These are phyloP conservation scores for Schizothecium vesticola DNA, from an alignment of 495 filamentous ascomycete species.

Conservation along the genomic window DNA sequence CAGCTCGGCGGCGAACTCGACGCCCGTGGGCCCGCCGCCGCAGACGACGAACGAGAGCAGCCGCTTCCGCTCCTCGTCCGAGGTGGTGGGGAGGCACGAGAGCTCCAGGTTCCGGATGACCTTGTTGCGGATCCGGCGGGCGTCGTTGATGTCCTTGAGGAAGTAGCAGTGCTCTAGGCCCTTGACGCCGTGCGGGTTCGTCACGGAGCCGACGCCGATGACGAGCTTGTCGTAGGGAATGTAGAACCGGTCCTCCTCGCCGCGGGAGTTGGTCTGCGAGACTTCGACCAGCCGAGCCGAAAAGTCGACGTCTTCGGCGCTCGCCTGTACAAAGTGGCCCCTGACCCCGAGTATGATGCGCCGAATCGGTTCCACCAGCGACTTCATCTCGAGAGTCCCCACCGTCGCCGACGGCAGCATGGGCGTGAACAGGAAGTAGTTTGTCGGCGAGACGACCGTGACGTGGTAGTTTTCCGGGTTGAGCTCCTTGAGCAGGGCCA, in stretches of 20 bases:
- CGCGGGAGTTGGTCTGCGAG: conserved; percentile 62
- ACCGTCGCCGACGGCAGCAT: conserved; percentile 97
- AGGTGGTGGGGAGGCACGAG: conserved; percentile 88
- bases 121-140: conserved; percentile 77
- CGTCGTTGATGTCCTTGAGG: conserved; percentile 90
- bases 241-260: conserved; percentile 76
- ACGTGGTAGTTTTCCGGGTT: conserved; percentile 89
- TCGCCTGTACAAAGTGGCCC: conserved; percentile 86
- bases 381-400: conserved; percentile 85
- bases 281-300: conserved; percentile 87
- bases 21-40: conserved; percentile 93
- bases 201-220: conserved; percentile 83
- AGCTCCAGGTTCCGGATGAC: conserved; percentile 90
- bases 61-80: conserved; percentile 80
- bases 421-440: conserved; percentile 97
- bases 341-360: conserved; percentile 69
- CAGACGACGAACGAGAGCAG: conserved; percentile 91
- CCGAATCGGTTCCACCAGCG: conserved; percentile 87
- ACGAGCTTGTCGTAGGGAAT: conserved; percentile 99
- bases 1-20: conserved; percentile 95
- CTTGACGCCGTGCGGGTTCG: conserved; percentile 93
- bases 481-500: conserved; percentile 85
- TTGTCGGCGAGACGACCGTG: conserved; percentile 86
- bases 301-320: conserved; percentile 84
- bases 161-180: conserved; percentile 93